Evolutionary conservation across 257 asterid genomes (phyloP).

Genomic region (Salvia splendens): DNA sequence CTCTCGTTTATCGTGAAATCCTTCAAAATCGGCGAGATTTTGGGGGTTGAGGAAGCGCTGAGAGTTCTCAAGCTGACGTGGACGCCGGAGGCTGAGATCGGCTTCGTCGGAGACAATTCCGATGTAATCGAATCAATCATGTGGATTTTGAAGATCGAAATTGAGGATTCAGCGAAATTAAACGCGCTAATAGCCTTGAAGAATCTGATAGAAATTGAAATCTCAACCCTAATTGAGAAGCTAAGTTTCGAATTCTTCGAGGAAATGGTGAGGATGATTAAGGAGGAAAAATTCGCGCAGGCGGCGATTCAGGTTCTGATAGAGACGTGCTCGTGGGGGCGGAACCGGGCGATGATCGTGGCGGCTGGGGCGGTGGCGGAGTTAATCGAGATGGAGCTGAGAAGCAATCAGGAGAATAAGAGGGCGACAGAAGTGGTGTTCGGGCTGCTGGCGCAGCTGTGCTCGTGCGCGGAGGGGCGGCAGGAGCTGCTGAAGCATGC

Average conservation of each 20-base stretch:
- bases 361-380: slow-evolving; percentile 57
- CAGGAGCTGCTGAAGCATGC: slow-evolving; percentile 64
- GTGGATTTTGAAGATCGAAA: slow-evolving; percentile 41
- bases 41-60: slow-evolving; percentile 54
- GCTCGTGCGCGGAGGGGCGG: slow-evolving; percentile 76
- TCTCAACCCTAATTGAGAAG: slow-evolving; percentile 34
- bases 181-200: slow-evolving; percentile 47
- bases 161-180: slow-evolving; percentile 31
- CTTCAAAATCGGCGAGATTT: slow-evolving; percentile 32
- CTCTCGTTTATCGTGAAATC: slow-evolving; percentile 37
- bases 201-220: slow-evolving; percentile 26
- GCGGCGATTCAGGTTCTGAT: slow-evolving; percentile 52
- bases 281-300: background rate
- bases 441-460: slow-evolving; percentile 50
- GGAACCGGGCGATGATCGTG: slow-evolving; percentile 48
- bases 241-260: slow-evolving; percentile 40
- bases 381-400: slow-evolving; percentile 57
- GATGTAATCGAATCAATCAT: slow-evolving; percentile 47
- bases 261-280: slow-evolving; percentile 4
- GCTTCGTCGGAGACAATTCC: slow-evolving; percentile 38
- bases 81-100: slow-evolving; percentile 37
- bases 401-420: slow-evolving; percentile 34
- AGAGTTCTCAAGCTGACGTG: slow-evolving; percentile 52
- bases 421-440: slow-evolving; percentile 44
- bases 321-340: slow-evolving; percentile 44